Conservation (phyloP, 495 filamentous ascomycete genomes). For the Parathielavia hyrcaniae region DNA sequence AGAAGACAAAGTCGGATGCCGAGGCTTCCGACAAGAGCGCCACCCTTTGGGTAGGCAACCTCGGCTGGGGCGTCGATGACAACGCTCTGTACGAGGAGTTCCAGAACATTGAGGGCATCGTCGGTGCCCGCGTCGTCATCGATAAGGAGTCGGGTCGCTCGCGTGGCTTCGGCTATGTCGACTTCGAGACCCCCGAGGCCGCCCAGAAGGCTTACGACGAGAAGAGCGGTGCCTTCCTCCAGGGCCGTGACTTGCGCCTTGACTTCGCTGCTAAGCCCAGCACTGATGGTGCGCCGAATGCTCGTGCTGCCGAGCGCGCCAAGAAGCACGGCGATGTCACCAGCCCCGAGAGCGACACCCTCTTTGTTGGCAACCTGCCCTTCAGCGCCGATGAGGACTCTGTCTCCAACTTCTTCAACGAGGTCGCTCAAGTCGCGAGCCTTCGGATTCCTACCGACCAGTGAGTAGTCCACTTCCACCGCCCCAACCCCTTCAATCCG, state of each 20-base stretch:
- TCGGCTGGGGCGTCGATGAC: slow-evolving; percentile 94
- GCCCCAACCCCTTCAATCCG: background rate
- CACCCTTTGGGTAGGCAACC: slow-evolving; percentile 82
- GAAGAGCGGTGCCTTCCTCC: slow-evolving; percentile 74
- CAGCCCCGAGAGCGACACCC: slow-evolving; percentile 72
- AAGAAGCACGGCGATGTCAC: slow-evolving; percentile 67
- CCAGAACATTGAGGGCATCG: slow-evolving; percentile 70
- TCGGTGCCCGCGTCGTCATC: slow-evolving; percentile 70
- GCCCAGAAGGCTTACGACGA: slow-evolving; percentile 71
- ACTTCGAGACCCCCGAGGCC: slow-evolving; percentile 64
- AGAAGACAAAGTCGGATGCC: slow-evolving; percentile 75
- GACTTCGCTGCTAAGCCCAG: slow-evolving; percentile 77
- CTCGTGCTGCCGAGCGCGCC: slow-evolving; percentile 63
- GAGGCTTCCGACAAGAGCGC: slow-evolving; percentile 47
- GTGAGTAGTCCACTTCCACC: slow-evolving; percentile 36
- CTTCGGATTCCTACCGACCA: slow-evolving; percentile 85
- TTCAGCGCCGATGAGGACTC: slow-evolving; percentile 76
- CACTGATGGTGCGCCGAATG: slow-evolving; percentile 44
- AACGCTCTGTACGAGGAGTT: slow-evolving; percentile 85
- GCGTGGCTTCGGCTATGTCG: slow-evolving; percentile 95
- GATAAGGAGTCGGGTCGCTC: slow-evolving; percentile 79
- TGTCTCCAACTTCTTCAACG: slow-evolving; percentile 67
- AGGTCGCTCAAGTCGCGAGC: slow-evolving; percentile 62
- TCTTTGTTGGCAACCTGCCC: slow-evolving; percentile 89
- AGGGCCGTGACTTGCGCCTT: slow-evolving; percentile 80